A percentile compares a stretch with the other conserved stretches of the same genome.
Conservation (phyloP, 345 rosid genomes). For the Jatropha curcas region DNA sequence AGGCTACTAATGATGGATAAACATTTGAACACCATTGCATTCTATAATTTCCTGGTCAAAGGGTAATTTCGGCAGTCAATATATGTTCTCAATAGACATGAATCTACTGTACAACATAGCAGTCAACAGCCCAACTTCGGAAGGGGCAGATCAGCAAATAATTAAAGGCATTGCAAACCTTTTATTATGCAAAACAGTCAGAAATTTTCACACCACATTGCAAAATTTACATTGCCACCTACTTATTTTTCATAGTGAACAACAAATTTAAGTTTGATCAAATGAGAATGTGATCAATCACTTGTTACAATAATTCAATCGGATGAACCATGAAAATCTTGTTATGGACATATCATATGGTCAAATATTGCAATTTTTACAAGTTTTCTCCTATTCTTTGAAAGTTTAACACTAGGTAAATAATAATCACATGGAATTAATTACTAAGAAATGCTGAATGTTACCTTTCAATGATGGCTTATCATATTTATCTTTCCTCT, state of each 20-base stretch:
- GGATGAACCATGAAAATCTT: neutral
- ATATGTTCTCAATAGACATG: neutral
- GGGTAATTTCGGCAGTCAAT: neutral
- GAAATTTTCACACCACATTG: neutral
- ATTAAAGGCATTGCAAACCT: neutral
- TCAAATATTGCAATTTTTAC: neutral
- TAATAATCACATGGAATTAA: neutral
- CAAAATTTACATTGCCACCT: neutral
- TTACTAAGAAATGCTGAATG: neutral
- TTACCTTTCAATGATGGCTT: conserved; percentile 33
- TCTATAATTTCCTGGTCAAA: neutral
- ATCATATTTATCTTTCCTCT: conserved; percentile 36
- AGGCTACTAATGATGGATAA: neutral
- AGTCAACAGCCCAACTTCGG: neutral
- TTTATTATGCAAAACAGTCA: neutral
- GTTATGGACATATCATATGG: neutral
- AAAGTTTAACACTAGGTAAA: neutral
- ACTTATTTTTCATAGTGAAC: too few species aligned
- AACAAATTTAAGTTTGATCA: too few species aligned
- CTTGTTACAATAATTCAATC: neutral
- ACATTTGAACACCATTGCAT: too few species aligned
- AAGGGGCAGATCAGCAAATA: neutral
- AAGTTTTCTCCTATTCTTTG: neutral
- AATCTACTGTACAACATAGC: neutral
- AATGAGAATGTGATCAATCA: neutral